Evolutionary conservation across 2,329 filamentous ascomycete species (phyloP), one percentile per base, ranked within the genome.

Genomic region (Monascus ruber): DNA sequence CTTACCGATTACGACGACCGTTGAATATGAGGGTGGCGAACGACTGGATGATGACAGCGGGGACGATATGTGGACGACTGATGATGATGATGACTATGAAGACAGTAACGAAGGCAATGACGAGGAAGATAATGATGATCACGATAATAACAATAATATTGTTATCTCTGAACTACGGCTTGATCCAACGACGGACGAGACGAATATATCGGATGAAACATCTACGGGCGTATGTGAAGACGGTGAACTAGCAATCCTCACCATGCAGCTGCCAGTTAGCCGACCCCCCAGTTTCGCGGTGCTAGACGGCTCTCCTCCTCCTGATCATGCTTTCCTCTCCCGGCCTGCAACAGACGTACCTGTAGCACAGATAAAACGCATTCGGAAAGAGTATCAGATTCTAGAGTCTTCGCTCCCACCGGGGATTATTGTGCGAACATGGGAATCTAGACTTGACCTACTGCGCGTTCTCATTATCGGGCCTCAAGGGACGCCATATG

Each of bases 381-480:
- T 76, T 17, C 59, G 60, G 10, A 76, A 74, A 50, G 76, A 79
- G 49, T 73, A 77, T 53, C 66, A 68, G 38, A 77, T 79, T n/a
- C 62, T 79, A 1, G 57, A 63, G 8, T 61, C 56, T 8, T 71
- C 73, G 0, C 60, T 80, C 2, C 76, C 76, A 0, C 55, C 66
- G 2, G 70, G 69, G 2, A 74, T 79, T 35, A 77, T 70, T 47
- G 71, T 78, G 2, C 68, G 76, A 28, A 71, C 72, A 1, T 80
- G 74, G 71, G 75, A 78, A 43, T 69, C 68, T 2, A 65, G 74
- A 24, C 65, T 78, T 33, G 74, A 79, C 50, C 64, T 79, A 6
- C 53, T 79, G 6, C 71, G 76, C 7, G 70, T 75, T 10, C 56
- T 79, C 4, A 72, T 79, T 39, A 63, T 79, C 35, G 76, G 76